A percentile compares a stretch with the other conserved stretches of the same genome.
phyloP scores from a whole-genome alignment of 352 stramenopile genomes.

The Phytophthora sp. region DNA sequence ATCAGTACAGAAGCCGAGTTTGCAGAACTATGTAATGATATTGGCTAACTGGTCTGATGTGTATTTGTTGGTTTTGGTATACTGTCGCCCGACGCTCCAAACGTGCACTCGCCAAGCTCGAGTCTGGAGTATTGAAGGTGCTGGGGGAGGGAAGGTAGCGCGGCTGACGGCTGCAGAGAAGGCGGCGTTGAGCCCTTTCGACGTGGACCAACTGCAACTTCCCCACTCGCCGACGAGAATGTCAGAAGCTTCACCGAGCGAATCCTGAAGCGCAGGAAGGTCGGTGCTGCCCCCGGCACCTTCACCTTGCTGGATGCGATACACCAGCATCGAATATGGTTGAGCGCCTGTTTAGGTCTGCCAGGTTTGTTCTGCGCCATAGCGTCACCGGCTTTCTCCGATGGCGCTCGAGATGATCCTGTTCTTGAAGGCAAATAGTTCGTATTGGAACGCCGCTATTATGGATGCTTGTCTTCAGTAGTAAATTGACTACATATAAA shows the following conservation, averaged over 20 bases:
- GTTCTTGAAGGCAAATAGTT: background rate
- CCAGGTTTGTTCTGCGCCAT: background rate
- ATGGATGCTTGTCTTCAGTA: background rate
- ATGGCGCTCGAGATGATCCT: background rate
- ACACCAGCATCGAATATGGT: background rate
- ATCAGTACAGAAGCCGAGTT: no score
- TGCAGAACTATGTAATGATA: no score
- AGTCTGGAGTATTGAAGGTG: conserved; percentile 6
- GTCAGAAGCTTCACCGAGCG: background rate
- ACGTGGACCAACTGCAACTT: background rate
- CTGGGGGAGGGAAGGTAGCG: background rate
- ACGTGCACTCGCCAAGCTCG: conserved; percentile 5
- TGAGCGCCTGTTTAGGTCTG: conserved; percentile 8
- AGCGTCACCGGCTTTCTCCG: background rate
- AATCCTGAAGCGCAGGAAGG: conserved; percentile 1
- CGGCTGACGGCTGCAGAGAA: background rate
- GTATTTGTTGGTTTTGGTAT: background rate
- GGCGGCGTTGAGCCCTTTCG: background rate
- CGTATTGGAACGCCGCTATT: background rate
- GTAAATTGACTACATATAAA: background rate
- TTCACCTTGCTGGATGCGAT: background rate
- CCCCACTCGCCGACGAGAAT: background rate
- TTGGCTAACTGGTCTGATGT: no score
- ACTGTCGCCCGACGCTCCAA: background rate
- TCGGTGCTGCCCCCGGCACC: background rate